A percentile compares a stretch with the other conserved stretches of the same genome.
phyloP scores from a whole-genome alignment of 768 basidiomycete species.

The Hebeloma cylindrosporum region DNA sequence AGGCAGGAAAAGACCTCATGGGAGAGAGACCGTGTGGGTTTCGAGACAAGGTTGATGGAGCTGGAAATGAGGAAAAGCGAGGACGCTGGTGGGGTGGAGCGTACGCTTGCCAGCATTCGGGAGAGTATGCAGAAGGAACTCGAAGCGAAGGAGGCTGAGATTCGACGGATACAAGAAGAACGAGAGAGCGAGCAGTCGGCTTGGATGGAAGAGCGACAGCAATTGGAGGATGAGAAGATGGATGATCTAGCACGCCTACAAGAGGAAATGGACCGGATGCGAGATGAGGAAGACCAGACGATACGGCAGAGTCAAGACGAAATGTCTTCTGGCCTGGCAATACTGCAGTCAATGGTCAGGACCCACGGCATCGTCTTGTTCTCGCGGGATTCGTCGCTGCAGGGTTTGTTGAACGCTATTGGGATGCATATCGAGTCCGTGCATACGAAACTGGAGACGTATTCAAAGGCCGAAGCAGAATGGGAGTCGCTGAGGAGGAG shows the following conservation, averaged over 20 bases:
- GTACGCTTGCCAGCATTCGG: conserved; percentile 35
- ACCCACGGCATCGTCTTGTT: conserved; percentile 57
- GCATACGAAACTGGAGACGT: conserved; percentile 41
- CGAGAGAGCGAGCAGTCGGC: conserved; percentile 47
- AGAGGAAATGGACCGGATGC: conserved; percentile 47
- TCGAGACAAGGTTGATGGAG: conserved; percentile 12
- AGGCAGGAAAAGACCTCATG: conserved; percentile 49
- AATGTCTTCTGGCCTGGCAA: conserved; percentile 36
- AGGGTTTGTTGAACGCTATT: conserved; percentile 48
- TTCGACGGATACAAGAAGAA: conserved; percentile 34
- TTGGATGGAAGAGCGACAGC: conserved; percentile 51
- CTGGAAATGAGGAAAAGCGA: conserved; percentile 33
- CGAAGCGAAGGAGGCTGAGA: conserved; percentile 40
- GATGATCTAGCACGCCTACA: conserved; percentile 45
- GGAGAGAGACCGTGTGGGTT: conserved; percentile 33
- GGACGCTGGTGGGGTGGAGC: conserved; percentile 42
- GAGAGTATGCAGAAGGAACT: conserved; percentile 35
- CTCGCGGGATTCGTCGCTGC: conserved; percentile 50
- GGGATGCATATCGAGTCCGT: conserved; percentile 52
- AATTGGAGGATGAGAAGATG: conserved; percentile 49
- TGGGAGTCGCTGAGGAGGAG: conserved; percentile 46
- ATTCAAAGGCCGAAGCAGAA: conserved; percentile 44
- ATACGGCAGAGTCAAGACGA: conserved; percentile 22
- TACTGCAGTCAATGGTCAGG: conserved; percentile 52
- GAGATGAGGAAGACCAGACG: conserved; percentile 38